These are phyloP conservation scores for Postia placenta DNA, from an alignment of 768 basidiomycete species.

Conservation along the genomic window DNA sequence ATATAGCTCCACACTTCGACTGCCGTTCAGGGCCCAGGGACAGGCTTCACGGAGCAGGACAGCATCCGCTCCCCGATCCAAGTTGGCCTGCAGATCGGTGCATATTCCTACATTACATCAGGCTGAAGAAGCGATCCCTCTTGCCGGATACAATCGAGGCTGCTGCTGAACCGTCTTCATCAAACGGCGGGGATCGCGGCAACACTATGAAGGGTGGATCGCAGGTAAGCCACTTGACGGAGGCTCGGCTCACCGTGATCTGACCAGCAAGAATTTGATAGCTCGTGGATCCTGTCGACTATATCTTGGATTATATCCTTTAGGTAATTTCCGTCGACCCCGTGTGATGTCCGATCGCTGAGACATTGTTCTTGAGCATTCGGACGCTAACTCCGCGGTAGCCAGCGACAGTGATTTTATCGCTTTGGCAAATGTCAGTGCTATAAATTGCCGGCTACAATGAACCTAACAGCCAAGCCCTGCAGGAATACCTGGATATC, in stretches of 20 bases:
- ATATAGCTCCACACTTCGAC: background rate
- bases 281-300: conserved; percentile 7
- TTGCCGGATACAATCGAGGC: conserved; percentile 7
- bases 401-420: conserved; percentile 8
- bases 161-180: conserved; percentile 8
- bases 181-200: background rate
- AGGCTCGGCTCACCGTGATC: background rate
- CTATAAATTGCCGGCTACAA: background rate
- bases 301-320: conserved; percentile 15
- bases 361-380: background rate
- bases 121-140: conserved; percentile 4
- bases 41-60: background rate
- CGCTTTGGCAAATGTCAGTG: conserved; percentile 4
- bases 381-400: conserved; percentile 8
- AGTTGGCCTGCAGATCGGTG: conserved; percentile 6
- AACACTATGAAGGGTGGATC: background rate
- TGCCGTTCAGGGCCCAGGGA: background rate
- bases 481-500: background rate
- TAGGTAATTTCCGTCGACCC: conserved; percentile 2
- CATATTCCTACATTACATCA: conserved; percentile 9
- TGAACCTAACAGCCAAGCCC: background rate
- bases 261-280: background rate
- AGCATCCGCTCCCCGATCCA: background rate
- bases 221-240: background rate
- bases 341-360: background rate